Conservation (phyloP, 768 basidiomycete species). For the Pleurotus pulmonarius region DNA sequence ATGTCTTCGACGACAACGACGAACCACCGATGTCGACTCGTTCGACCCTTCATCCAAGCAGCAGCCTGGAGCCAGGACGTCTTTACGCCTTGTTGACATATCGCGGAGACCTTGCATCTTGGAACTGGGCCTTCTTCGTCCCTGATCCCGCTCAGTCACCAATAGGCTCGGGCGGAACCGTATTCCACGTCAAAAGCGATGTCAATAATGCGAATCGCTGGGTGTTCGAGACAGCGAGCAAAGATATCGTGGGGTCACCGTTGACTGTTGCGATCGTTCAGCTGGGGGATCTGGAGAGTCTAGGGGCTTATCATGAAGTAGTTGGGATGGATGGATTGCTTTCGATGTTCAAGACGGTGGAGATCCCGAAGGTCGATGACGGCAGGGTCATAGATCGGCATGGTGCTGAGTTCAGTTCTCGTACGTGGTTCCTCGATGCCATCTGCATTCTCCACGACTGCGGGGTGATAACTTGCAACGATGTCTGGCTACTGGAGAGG, state of each 20-base stretch:
- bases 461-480: conserved; percentile 43
- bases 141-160: conserved; percentile 34
- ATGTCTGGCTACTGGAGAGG: conserved; percentile 44
- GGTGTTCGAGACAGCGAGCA: conserved; percentile 35
- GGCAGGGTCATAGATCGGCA: conserved; percentile 10
- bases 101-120: conserved; percentile 41
- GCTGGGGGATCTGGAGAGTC: conserved; percentile 35
- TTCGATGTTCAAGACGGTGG: conserved; percentile 41
- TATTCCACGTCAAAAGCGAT: conserved; percentile 39
- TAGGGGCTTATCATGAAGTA: conserved; percentile 40
- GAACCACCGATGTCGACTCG: neutral
- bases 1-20: neutral
- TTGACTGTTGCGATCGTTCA: conserved; percentile 41
- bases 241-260: conserved; percentile 35
- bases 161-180: conserved; percentile 38
- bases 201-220: conserved; percentile 28
- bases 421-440: conserved; percentile 46
- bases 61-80: conserved; percentile 29
- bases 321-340: conserved; percentile 37
- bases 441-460: conserved; percentile 45
- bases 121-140: conserved; percentile 50
- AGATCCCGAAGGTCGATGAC: conserved; percentile 28
- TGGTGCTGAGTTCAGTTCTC: conserved; percentile 36
- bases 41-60: conserved; percentile 4
- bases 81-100: conserved; percentile 45